phyloP scores from a whole-genome alignment of 1,284 basidiomycete genomes.

The Ustilago loliicola region DNA sequence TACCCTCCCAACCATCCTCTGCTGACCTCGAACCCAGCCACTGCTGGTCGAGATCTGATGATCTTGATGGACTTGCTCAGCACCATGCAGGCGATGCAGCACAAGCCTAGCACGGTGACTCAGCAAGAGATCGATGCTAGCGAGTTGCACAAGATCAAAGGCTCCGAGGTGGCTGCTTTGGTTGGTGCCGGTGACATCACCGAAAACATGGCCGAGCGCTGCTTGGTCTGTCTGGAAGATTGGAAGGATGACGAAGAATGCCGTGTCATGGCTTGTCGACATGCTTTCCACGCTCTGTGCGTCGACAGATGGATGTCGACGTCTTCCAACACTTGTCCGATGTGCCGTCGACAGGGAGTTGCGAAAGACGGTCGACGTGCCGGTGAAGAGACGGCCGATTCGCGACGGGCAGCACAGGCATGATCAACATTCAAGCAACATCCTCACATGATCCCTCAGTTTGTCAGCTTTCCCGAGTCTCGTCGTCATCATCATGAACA shows the following conservation, averaged over 20 bases:
- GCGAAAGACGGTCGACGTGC: conserved; percentile 46
- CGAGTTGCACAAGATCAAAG: conserved; percentile 50
- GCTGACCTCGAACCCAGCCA: conserved; percentile 55
- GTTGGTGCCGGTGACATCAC: conserved; percentile 49
- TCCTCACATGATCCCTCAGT: neutral
- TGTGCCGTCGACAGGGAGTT: conserved; percentile 58
- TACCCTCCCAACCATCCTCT: conserved; percentile 65
- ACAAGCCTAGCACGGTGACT: conserved; percentile 61
- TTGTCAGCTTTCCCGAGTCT: neutral
- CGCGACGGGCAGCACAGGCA: conserved; percentile 39
- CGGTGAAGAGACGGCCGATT: conserved; percentile 49
- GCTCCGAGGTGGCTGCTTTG: conserved; percentile 42
- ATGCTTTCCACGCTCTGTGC: conserved; percentile 64
- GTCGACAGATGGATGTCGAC: conserved; percentile 62
- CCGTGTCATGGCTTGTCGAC: conserved; percentile 60
- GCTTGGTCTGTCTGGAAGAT: conserved; percentile 66
- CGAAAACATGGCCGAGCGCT: conserved; percentile 66
- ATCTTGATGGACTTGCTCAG: conserved; percentile 67
- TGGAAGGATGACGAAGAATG: conserved; percentile 65
- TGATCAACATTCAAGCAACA: conserved; percentile 4
- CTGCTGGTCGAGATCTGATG: conserved; percentile 67
- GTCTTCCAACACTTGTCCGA: conserved; percentile 63
- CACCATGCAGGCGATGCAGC: conserved; percentile 60
- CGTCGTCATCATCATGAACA: neutral
- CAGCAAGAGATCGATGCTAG: conserved; percentile 61